phyloP scores from a whole-genome alignment of 495 filamentous ascomycete species.

The Gamarada debralockiae region DNA sequence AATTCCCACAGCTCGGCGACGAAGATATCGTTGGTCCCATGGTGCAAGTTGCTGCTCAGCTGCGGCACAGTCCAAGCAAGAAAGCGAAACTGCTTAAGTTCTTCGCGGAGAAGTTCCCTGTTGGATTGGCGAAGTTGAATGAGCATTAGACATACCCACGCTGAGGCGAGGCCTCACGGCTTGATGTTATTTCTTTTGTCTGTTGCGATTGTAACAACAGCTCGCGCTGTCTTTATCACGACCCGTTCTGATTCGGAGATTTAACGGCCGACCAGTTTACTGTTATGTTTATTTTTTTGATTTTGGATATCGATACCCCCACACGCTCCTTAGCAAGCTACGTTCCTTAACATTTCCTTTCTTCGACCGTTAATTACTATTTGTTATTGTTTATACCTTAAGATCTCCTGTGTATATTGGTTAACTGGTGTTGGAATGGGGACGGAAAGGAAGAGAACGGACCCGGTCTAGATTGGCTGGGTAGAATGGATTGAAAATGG shows the following conservation, averaged over 20 bases:
- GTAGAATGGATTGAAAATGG: neutral
- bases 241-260: too few relatives aligned
- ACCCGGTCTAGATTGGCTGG: neutral
- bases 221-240: slow-evolving; percentile 3
- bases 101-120: slow-evolving; percentile 29
- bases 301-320: slow-evolving; percentile 12
- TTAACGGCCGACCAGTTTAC: neutral
- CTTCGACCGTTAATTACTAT: neutral
- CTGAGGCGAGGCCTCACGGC: neutral
- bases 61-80: slow-evolving; percentile 28
- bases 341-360: slow-evolving; percentile 11
- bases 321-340: slow-evolving; percentile 25
- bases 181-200: neutral
- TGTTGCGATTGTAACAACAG: slow-evolving; percentile 7
- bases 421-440: neutral
- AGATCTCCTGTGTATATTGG: slow-evolving; percentile 7
- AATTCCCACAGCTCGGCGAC: slow-evolving; percentile 84
- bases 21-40: slow-evolving; percentile 93
- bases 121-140: slow-evolving; percentile 11
- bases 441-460: neutral
- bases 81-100: slow-evolving; percentile 38
- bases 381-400: slow-evolving; percentile 16
- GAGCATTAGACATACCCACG: neutral
- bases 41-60: slow-evolving; percentile 51
- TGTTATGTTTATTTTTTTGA: neutral